Conservation (phyloP, 179 eudicot species). For the Heliamphora ciliata region DNA sequence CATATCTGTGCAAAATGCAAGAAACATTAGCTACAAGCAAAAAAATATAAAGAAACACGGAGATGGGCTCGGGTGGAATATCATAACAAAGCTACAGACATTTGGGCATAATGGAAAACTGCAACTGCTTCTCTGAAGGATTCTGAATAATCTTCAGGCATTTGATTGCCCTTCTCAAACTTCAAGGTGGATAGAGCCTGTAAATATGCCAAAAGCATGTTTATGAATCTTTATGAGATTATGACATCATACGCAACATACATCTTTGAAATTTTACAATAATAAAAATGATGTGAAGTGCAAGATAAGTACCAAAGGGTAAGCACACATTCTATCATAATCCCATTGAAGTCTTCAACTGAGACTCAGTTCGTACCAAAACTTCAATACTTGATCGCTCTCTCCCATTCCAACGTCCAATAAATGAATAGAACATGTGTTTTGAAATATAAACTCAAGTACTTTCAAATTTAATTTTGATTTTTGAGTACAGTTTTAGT, state of each 20-base stretch:
- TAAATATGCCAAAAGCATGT: constrained; percentile 11
- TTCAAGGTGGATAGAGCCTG: constrained; percentile 65
- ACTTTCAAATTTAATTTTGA: too few relatives aligned
- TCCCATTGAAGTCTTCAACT: too few relatives aligned
- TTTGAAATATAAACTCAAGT: too few relatives aligned
- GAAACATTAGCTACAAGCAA: background rate
- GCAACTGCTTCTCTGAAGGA: constrained; percentile 64
- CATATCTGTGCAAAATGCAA: constrained; percentile 39
- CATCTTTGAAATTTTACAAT: background rate
- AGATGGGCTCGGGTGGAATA: background rate
- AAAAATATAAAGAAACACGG: background rate
- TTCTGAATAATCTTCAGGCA: constrained; percentile 65
- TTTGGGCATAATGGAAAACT: constrained; percentile 72
- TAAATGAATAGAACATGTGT: too few relatives aligned
- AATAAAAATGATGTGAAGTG: background rate
- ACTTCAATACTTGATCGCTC: too few relatives aligned
- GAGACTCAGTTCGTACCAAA: too few relatives aligned
- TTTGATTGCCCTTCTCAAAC: constrained; percentile 43
- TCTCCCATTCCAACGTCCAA: too few relatives aligned
- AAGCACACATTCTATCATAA: too few relatives aligned
- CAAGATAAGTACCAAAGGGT: too few relatives aligned
- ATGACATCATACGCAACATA: too few relatives aligned
- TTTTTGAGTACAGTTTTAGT: too few relatives aligned
- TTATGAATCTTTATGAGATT: background rate
- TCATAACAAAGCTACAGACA: constrained; percentile 32